Evolutionary conservation across 306 rosid species (phyloP), one percentile per base, ranked within the genome.

Genomic region (Rubus idaeus): DNA sequence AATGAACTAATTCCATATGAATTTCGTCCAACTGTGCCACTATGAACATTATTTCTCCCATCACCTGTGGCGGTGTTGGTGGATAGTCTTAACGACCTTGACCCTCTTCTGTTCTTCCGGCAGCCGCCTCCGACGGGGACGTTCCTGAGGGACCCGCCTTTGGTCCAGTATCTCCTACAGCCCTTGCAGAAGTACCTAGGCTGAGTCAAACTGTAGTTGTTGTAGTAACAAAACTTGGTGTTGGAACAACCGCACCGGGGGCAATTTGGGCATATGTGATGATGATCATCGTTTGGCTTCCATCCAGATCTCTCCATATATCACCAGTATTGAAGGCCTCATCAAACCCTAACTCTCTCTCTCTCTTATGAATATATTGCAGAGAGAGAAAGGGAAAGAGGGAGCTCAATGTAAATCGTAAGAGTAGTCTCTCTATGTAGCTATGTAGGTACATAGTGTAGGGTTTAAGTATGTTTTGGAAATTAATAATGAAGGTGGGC

Each of bases 221-320:
- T 92, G 91, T 92, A 88, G 83, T 92, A 92, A 70, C 97, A 92
- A 50, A 92, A 92, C 67, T 92, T 92, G 44, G 97, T 90, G 88
- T 84, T 87, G 69, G 91, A 88, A 53, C 90, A 92, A 55, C 96
- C 93, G 75, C 96, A 92, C 49, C 96, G 77, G 0, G 96, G 97
- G 70, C 96, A 92, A 50, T 88, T 88, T 12, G 93, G 96, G 41
- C 90, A 79, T 78, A 88, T 78, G 75, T 74, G 78, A 46, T 58
- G 78, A 61, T 61, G 70, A 26, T 90, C 93, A 37, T 79, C 86
- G 61, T 73, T 87, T 60, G 88, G 73, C 84, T 90, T 88, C 97
- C 93, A 87, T 26, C 51, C 64, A 13, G 77, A 84, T 49, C 89
- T 84, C 80, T 89, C 97, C 97, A 91, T 64, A 64, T 64, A 64